Evolutionary conservation across 148 eudicot species (phyloP).

Genomic region (Rhododendron vialii): DNA sequence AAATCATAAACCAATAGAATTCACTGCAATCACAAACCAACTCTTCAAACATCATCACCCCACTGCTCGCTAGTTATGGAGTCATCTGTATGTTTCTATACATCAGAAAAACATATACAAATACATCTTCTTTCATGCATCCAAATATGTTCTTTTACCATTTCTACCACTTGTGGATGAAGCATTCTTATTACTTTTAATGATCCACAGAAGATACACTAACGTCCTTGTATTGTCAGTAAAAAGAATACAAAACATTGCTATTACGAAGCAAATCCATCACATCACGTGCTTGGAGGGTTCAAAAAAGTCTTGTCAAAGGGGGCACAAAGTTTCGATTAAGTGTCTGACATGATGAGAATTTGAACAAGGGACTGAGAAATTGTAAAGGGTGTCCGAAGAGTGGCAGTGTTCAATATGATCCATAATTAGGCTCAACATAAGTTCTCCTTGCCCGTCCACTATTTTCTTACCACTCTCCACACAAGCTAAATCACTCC

Average conservation of each 20-base stretch:
- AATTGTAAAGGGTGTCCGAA: not conserved
- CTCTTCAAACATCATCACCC: not conserved
- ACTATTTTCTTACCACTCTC: not conserved
- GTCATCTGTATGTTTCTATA: not conserved
- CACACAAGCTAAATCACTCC: not conserved
- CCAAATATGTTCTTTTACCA: not conserved
- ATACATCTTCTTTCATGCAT: not conserved
- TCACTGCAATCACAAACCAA: constrained; percentile 5
- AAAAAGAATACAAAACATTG: not conserved
- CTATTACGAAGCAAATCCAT: not conserved
- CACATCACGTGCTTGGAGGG: not conserved
- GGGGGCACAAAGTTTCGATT: not conserved
- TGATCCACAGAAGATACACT: not conserved
- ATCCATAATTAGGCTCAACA: not conserved
- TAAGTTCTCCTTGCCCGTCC: not conserved
- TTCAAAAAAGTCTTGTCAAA: not conserved
- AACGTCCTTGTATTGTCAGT: not conserved
- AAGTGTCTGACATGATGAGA: not conserved
- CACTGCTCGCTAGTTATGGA: not conserved
- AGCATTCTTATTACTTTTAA: not conserved
- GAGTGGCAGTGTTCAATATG: not conserved
- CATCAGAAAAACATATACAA: not conserved
- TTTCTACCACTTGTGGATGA: not conserved
- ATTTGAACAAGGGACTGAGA: not conserved
- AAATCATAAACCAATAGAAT: not conserved